Percentiles rank a stretch among this genome's conserved stretches.
These are phyloP conservation scores for Pythium chondricola DNA, from an alignment of 352 stramenopile species.

Conservation along the genomic window DNA sequence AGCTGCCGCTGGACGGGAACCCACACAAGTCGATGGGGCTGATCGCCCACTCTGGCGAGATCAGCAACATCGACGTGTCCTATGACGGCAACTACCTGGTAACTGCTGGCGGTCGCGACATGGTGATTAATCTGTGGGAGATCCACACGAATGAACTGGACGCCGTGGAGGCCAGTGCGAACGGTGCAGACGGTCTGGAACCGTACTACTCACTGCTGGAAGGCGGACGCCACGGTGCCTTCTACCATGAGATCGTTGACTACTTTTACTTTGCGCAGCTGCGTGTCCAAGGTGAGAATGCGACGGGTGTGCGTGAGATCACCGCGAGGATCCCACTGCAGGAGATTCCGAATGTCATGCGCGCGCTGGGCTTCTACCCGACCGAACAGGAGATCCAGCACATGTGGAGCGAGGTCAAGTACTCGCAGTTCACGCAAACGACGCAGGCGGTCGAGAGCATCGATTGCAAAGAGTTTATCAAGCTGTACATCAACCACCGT, in stretches of 20 bases:
- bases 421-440: constrained; percentile 71
- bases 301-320: constrained; percentile 63
- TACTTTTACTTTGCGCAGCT: constrained; percentile 95
- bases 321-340: constrained; percentile 66
- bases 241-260: constrained; percentile 91
- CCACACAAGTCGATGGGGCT: constrained; percentile 89
- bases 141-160: constrained; percentile 77
- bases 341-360: constrained; percentile 91
- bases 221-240: constrained; percentile 66
- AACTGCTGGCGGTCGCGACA: constrained; percentile 82
- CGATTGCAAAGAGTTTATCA: constrained; percentile 73
- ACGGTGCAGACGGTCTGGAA: constrained; percentile 26
- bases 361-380: constrained; percentile 90
- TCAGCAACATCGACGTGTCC: constrained; percentile 82
- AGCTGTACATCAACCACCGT: constrained; percentile 92
- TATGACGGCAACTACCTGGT: constrained; percentile 85
- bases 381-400: constrained; percentile 88
- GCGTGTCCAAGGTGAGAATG: constrained; percentile 86
- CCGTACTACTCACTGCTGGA: constrained; percentile 86
- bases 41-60: constrained; percentile 87
- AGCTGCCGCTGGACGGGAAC: constrained; percentile 90
- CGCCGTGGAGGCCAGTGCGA: constrained; percentile 37
- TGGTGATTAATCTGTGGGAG: constrained; percentile 91
- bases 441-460: constrained; percentile 65
- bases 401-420: constrained; percentile 86